Percentiles rank a stretch among this genome's conserved stretches.
Evolutionary conservation across 2,329 filamentous ascomycete species (phyloP).

Genomic region (Monosporascus sp.): DNA sequence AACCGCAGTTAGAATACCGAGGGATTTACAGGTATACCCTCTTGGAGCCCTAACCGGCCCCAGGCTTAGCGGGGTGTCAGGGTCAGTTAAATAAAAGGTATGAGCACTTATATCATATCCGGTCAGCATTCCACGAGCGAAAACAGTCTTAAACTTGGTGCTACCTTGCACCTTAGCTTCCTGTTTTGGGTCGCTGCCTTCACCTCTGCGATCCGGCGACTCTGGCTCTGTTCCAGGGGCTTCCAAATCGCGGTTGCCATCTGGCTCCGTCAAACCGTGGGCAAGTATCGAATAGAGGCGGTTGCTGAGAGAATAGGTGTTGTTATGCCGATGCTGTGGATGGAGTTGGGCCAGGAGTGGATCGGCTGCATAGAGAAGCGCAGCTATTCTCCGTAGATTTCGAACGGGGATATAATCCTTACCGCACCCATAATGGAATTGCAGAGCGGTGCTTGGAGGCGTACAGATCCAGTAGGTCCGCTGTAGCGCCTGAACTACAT

Average conservation of each 20-base stretch:
- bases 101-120: too few relatives aligned
- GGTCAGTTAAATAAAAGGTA: not conserved
- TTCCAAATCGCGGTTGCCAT: not conserved
- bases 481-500: constrained; percentile 6
- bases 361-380: constrained; percentile 16
- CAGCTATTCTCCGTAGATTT: constrained; percentile 12
- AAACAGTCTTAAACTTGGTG: too few relatives aligned
- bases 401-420: constrained; percentile 9
- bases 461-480: constrained; percentile 10
- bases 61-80: not conserved
- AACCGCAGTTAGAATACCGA: not conserved
- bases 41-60: too few relatives aligned
- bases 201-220: not conserved
- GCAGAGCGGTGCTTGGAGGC: constrained; percentile 6
- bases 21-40: not conserved
- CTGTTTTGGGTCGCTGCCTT: not conserved
- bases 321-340: constrained; percentile 5
- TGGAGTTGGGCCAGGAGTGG: constrained; percentile 17
- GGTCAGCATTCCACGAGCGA: too few relatives aligned
- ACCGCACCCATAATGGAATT: constrained; percentile 17
- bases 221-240: not conserved
- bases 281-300: constrained; percentile 13
- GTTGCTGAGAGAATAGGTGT: constrained; percentile 8
- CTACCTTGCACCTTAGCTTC: too few relatives aligned
- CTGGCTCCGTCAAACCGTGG: not conserved